These are phyloP conservation scores for Capronia americana DNA, from an alignment of 2,329 filamentous ascomycete genomes.

Conservation along the genomic window DNA sequence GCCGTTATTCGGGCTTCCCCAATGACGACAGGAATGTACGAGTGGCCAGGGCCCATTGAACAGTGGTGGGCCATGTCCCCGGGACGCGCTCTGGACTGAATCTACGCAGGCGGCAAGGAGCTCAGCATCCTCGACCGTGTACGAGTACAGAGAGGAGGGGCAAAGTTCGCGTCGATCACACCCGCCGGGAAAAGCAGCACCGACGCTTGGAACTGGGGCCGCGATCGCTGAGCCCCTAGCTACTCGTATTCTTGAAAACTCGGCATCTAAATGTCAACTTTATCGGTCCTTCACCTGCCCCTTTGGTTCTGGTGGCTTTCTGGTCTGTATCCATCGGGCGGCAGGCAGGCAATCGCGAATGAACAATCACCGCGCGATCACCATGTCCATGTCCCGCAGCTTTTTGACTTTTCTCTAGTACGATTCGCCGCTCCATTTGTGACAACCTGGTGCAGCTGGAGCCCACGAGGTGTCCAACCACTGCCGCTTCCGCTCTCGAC, in stretches of 20 bases:
- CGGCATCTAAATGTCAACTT: neutral
- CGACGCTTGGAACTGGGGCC: neutral
- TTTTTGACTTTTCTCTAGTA: neutral
- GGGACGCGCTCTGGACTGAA: neutral
- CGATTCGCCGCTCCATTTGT: neutral
- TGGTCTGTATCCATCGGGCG: neutral
- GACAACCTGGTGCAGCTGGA: neutral
- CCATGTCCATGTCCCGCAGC: neutral
- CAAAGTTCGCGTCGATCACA: neutral
- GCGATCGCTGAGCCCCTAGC: slow-evolving; percentile 3
- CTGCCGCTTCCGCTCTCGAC: neutral
- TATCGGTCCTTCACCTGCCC: slow-evolving; percentile 21
- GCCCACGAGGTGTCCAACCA: neutral
- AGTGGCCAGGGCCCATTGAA: neutral
- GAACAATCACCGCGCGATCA: neutral
- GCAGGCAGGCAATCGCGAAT: slow-evolving; percentile 3
- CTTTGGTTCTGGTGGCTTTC: slow-evolving; percentile 17
- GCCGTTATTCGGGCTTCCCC: neutral
- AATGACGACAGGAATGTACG: neutral
- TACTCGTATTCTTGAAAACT: neutral
- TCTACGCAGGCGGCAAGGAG: neutral
- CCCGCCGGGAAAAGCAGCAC: slow-evolving; percentile 16
- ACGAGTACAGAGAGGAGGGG: neutral
- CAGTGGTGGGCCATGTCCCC: neutral
- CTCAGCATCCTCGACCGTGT: neutral